A percentile compares a stretch with the other conserved stretches of the same genome.
Evolutionary conservation across 192 early-diverging fungal species (phyloP).

Genomic region (Gigaspora rosea): DNA sequence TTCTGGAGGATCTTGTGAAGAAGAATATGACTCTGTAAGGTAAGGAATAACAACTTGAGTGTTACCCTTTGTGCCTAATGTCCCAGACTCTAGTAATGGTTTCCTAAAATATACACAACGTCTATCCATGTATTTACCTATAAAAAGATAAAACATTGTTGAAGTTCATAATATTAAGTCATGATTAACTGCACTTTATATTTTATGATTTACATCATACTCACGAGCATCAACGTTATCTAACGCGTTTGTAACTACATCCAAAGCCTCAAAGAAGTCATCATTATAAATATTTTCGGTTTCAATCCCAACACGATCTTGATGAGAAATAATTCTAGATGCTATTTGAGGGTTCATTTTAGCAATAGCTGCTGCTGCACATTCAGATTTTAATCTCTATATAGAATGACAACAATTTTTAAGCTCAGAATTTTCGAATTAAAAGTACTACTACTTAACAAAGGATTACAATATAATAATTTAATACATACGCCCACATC

Average conservation of each 20-base stretch:
- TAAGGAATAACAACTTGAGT: conserved; percentile 96
- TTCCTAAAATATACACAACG: conserved; percentile 97
- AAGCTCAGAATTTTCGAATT: background rate
- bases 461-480: background rate
- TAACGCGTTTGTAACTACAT: conserved; percentile 96
- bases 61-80: conserved; percentile 99
- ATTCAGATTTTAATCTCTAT: conserved; percentile 89
- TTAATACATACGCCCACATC: conserved; percentile 68
- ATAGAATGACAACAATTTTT: conserved; percentile 25
- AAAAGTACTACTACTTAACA: background rate
- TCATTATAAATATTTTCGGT: conserved; percentile 68
- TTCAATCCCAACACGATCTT: conserved; percentile 94
- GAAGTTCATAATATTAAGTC: background rate
- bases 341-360: conserved; percentile 89
- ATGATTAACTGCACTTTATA: background rate
- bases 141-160: background rate
- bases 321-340: conserved; percentile 70
- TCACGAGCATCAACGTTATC: conserved; percentile 97
- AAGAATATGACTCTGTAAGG: conserved; percentile 98
- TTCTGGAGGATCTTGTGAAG: conserved; percentile 97
- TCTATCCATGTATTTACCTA: conserved; percentile 84
- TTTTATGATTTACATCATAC: conserved; percentile 6
- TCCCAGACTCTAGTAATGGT: conserved; percentile 95
- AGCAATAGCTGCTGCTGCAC: conserved; percentile 82
- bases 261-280: conserved; percentile 83